phyloP scores from a whole-genome alignment of 1,284 basidiomycete genomes.

The Cryptococcus sp. region DNA sequence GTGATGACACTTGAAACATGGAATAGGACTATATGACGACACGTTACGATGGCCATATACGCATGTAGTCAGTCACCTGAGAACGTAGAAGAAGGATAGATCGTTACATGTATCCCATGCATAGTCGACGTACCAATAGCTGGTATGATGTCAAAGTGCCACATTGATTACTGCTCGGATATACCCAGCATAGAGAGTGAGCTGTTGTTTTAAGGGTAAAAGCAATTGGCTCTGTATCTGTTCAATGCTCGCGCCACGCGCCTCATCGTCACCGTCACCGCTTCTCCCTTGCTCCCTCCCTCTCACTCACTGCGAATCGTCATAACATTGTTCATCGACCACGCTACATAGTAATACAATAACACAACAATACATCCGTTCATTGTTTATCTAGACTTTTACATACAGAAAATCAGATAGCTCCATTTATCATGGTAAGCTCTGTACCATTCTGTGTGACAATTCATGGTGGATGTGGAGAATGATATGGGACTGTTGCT shows the following conservation, averaged over 20 bases:
- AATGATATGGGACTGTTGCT: background rate
- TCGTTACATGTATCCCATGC: slow-evolving; percentile 2
- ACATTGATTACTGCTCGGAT: slow-evolving; percentile 16
- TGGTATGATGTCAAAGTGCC: slow-evolving; percentile 18
- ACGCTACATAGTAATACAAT: too few species aligned
- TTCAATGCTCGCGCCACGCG: slow-evolving; percentile 7
- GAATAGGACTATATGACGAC: background rate
- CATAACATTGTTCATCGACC: slow-evolving; percentile 6
- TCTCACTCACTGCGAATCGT: slow-evolving; percentile 2
- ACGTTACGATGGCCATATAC: too few species aligned
- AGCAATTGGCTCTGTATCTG: background rate
- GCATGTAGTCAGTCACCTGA: too few species aligned
- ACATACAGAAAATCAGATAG: too few species aligned
- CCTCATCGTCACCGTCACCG: background rate
- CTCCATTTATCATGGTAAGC: too few species aligned
- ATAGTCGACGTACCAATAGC: slow-evolving; percentile 2
- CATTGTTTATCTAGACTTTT: background rate
- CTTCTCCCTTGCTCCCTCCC: background rate
- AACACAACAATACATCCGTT: too few species aligned
- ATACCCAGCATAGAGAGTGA: background rate
- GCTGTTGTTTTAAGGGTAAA: too few species aligned
- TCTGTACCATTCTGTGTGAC: too few species aligned
- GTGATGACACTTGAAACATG: background rate
- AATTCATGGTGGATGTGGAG: too few species aligned
- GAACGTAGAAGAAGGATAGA: too few species aligned